Base-by-base conservation (phyloP, 495 filamentous ascomycete species). In the Neurospora sp. region DNA sequence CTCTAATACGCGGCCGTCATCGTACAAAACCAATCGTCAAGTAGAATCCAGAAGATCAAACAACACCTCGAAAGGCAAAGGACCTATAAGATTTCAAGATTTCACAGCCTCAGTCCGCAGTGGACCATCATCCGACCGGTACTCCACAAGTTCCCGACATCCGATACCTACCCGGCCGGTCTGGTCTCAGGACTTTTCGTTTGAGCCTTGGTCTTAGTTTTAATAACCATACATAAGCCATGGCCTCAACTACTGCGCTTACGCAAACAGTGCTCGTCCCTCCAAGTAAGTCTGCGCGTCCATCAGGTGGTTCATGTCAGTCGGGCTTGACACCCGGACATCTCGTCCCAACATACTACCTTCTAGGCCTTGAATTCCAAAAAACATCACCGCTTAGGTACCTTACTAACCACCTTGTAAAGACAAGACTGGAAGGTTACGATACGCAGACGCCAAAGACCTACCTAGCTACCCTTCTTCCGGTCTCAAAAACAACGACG, bases 391-490 rank as follows among this genome's bases (percentile, higher is more conserved):
- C 20, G 20, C n/a, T 53, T n/a, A 22, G 12, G 7, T 37, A 61
- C 27, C 48, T 65, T 65, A 18, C 53, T 65, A 27, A 65, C 27
- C 27, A 8, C 27, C 12, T 35, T 65, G 14, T 14, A 35, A 65
- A 84, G 81, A 75, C 71, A 76, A 77, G 69, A 79, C 90, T 12
- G 86, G 89, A 39, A 88, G 87, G 44, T 84, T 91, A 76, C 91
- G 89, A 81, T 89, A 93, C 81, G 89, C 91, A 73, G 87, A 86
- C 74, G 86, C 89, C 22, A 84, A 87, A 70, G 89, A 92, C 73
- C 85, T 94, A 12, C 90, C 91, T 37, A 87, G 87, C 75, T 93
- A 84, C 73, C 90, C 92, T 14, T 86, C 87, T 27, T 78, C 85
- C 48, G 92, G 92, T 37, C 85, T 94, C 75, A 82, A 77, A 44